These are phyloP conservation scores for Cryptococcus wingfieldii DNA, from an alignment of 1,284 basidiomycete species.

Conservation along the genomic window DNA sequence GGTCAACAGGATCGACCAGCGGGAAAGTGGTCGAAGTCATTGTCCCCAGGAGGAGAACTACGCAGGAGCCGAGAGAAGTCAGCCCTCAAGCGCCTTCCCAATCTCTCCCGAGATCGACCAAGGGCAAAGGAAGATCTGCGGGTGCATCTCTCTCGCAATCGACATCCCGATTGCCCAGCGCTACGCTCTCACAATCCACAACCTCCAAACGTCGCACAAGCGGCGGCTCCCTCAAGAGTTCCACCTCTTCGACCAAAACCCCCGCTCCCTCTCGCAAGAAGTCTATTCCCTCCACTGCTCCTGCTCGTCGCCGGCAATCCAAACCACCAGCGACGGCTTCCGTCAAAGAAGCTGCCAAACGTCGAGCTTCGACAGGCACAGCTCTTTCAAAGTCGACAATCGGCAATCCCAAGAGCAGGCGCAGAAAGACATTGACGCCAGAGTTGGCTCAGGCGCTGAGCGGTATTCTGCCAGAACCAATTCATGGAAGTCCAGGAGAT, in stretches of 20 bases:
- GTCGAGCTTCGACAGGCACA: slow-evolving; percentile 5
- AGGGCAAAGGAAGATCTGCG: too few species aligned
- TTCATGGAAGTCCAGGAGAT: slow-evolving; percentile 20
- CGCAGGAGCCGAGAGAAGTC: too few species aligned
- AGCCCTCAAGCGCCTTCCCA: background rate
- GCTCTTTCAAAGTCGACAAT: background rate
- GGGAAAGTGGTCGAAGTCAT: slow-evolving; percentile 11
- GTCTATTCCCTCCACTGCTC: slow-evolving; percentile 7
- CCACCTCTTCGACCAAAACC: background rate
- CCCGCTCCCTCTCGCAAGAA: background rate
- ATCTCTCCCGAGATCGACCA: background rate
- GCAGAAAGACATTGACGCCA: slow-evolving; percentile 7
- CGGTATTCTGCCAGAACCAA: slow-evolving; percentile 9
- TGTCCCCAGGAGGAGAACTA: slow-evolving; percentile 3
- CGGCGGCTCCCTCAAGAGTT: background rate
- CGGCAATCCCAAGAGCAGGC: background rate
- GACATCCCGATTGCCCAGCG: slow-evolving; percentile 2
- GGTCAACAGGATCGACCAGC: background rate
- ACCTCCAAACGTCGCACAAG: slow-evolving; percentile 1
- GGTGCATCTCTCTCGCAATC: too few species aligned
- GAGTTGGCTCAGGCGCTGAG: slow-evolving; percentile 5
- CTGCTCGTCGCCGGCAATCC: slow-evolving; percentile 1
- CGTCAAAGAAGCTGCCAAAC: slow-evolving; percentile 4
- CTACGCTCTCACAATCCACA: slow-evolving; percentile 1
- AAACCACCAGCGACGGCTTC: background rate